Conservation (phyloP, 2,329 filamentous ascomycete species). For the Hymenotorrendiella dingleyae region DNA sequence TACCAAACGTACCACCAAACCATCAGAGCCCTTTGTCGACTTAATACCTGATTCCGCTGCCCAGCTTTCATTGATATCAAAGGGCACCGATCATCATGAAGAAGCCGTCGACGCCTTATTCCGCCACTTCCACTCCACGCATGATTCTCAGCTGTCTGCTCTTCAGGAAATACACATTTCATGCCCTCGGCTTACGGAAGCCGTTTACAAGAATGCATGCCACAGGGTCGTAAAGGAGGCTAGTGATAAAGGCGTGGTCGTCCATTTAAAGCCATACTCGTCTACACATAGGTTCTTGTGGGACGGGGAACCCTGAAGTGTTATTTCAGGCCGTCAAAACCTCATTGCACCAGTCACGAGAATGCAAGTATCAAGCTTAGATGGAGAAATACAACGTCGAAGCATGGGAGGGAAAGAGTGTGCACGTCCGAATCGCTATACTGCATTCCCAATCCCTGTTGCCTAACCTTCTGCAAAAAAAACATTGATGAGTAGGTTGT, state of each 20-base stretch:
- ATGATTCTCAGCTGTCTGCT: slow-evolving; percentile 9
- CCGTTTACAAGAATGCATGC: slow-evolving; percentile 7
- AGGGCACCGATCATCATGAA: slow-evolving; percentile 7
- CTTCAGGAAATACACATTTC: slow-evolving; percentile 10
- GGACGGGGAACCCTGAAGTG: slow-evolving; percentile 3
- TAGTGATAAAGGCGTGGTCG: slow-evolving; percentile 5
- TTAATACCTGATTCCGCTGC: slow-evolving; percentile 11
- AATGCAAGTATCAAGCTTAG: too few relatives aligned
- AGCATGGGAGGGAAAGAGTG: too few relatives aligned
- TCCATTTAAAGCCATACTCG: background rate
- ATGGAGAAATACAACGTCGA: too few relatives aligned
- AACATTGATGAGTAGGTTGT: too few relatives aligned
- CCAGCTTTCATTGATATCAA: slow-evolving; percentile 10
- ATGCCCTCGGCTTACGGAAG: slow-evolving; percentile 1
- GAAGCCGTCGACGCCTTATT: slow-evolving; percentile 9
- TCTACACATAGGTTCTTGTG: slow-evolving; percentile 2
- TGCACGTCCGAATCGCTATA: too few relatives aligned
- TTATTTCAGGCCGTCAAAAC: slow-evolving; percentile 5
- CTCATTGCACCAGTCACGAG: too few relatives aligned
- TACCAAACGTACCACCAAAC: too few relatives aligned
- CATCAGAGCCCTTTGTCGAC: slow-evolving; percentile 4
- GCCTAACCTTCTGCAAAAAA: too few relatives aligned
- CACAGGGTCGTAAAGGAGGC: slow-evolving; percentile 3
- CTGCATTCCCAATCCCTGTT: too few relatives aligned
- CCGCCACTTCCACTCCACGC: slow-evolving; percentile 3